Evolutionary conservation across 2,329 filamentous ascomycete genomes (phyloP).

Genomic region (Ambrosiella xylebori): DNA sequence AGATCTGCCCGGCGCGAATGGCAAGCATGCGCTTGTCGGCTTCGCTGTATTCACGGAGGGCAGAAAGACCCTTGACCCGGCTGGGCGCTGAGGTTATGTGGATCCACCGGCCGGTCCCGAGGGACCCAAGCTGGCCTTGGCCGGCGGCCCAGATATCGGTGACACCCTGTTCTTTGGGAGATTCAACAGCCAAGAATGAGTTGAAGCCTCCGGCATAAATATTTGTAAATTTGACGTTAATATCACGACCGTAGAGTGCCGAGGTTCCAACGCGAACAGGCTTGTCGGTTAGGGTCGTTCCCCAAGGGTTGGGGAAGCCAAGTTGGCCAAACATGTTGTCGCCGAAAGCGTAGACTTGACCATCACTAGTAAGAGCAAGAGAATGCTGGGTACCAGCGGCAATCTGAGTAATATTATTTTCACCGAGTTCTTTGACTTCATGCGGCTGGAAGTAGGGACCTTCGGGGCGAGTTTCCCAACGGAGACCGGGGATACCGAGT

Average conservation of each 20-base stretch:
- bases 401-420: constrained; percentile 54
- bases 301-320: constrained; percentile 62
- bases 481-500: constrained; percentile 68
- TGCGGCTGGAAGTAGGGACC: constrained; percentile 71
- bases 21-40: constrained; percentile 46
- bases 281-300: constrained; percentile 15
- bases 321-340: constrained; percentile 87
- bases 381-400: constrained; percentile 81
- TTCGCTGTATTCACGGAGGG: constrained; percentile 79
- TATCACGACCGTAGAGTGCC: constrained; percentile 8
- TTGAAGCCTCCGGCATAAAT: constrained; percentile 76
- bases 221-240: background rate
- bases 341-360: constrained; percentile 71
- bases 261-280: background rate
- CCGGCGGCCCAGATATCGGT: constrained; percentile 79
- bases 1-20: constrained; percentile 58
- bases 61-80: constrained; percentile 70
- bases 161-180: constrained; percentile 31
- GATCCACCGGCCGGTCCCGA: constrained; percentile 79
- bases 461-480: constrained; percentile 57
- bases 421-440: constrained; percentile 55
- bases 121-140: constrained; percentile 62
- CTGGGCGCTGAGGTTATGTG: constrained; percentile 62
- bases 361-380: constrained; percentile 55
- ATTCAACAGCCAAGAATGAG: constrained; percentile 61